Conservation (phyloP, 768 basidiomycete species). For the Lentinus brumalis region DNA sequence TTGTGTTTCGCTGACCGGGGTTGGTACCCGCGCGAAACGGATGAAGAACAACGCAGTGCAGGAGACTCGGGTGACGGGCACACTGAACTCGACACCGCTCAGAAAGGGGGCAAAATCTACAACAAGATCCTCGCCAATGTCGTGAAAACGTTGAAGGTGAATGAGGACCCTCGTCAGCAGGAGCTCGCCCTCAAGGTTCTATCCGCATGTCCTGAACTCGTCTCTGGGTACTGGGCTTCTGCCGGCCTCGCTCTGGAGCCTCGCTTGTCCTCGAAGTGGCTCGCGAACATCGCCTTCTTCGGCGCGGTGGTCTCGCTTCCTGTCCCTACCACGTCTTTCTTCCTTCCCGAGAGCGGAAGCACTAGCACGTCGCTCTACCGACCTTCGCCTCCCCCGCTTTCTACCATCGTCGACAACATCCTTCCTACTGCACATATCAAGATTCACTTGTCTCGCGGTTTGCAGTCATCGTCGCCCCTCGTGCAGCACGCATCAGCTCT, state of each 20-base stretch:
- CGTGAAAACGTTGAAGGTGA: conserved; percentile 76
- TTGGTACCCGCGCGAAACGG: conserved; percentile 81
- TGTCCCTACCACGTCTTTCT: conserved; percentile 64
- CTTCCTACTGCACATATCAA: conserved; percentile 71
- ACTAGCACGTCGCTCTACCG: conserved; percentile 49
- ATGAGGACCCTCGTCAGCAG: conserved; percentile 84
- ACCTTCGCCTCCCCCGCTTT: conserved; percentile 74
- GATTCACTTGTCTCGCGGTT: conserved; percentile 75
- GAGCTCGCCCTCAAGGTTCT: conserved; percentile 82
- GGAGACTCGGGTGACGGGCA: conserved; percentile 37
- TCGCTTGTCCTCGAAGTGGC: conserved; percentile 87
- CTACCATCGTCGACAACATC: conserved; percentile 72
- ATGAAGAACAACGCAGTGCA: conserved; percentile 29
- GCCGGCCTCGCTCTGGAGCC: conserved; percentile 79
- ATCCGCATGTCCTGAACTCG: conserved; percentile 83
- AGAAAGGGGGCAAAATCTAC: conserved; percentile 56
- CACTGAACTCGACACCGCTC: conserved; percentile 24
- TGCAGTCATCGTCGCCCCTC: conserved; percentile 69
- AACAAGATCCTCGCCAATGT: conserved; percentile 85
- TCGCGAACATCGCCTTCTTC: conserved; percentile 84
- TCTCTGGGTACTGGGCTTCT: conserved; percentile 78
- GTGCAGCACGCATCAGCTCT: conserved; percentile 88
- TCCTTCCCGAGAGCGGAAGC: conserved; percentile 41
- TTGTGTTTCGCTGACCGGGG: conserved; percentile 88
- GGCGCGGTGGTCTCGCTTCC: conserved; percentile 78